Base-by-base conservation (phyloP, 1,139 yeast genomes). In the Petasospora rhodanensis region DNA sequence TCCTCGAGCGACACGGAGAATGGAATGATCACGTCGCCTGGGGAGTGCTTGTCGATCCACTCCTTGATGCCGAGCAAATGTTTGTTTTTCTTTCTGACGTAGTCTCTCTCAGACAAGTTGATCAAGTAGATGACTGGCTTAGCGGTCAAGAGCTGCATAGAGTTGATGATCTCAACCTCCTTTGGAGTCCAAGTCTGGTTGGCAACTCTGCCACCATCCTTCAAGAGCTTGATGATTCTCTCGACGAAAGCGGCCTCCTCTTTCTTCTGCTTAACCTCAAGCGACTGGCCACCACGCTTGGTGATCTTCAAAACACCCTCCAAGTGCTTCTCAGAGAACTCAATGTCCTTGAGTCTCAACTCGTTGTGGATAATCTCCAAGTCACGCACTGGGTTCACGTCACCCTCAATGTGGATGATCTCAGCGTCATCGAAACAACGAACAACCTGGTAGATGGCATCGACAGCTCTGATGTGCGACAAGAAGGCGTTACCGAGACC, bases 391-490 rank as follows among this genome's bases (percentile, higher is more conserved):
- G 99, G 98, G 64, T 91, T 81, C 44, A 91, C 98, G 59, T 89
- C 97, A 63, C 96, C 96, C 66, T 89, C 96, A 54, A 91, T 85
- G 64, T 91, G 99, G 52, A 89, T 89, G 55, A 91, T 91, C 55
- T 91, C 99, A 34, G 97, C 93, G 62, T 91, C 98, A 59, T 91
- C 98, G 55, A 91, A 91, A 66, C 95, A 83, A 71, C 99, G 82
- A 38, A 91, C 97, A 50, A 91, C 95, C 67, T 93, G 98, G 71
- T 84, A 91, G 56, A 91, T 79, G 47, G 97, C 95, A 72, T 91
- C 98, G 44, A 91, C 98, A 32, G 98, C 95, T 66, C 98, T 79
- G 54, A 91, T 91, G 64, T 91, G 91, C 50, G 97, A 83, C 70
- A 91, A 79, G 77, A 91, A 91, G 50, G 95, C 95, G 64, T 91